Evolutionary conservation across 202 grass and related monocot genomes (phyloP).

Genomic region (Setaria viridis): DNA sequence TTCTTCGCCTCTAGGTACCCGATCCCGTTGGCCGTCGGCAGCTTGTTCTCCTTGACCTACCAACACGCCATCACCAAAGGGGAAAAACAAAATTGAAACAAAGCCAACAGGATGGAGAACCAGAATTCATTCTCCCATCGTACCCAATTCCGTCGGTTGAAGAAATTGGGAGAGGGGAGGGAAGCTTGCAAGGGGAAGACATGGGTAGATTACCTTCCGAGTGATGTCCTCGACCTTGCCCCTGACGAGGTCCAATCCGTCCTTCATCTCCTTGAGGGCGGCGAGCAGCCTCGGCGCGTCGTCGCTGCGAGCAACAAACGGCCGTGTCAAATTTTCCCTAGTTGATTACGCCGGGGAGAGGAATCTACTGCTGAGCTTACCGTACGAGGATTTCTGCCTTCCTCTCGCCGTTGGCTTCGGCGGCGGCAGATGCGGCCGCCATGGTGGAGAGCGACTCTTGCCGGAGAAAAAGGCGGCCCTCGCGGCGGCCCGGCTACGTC

Average conservation of each 20-base stretch:
- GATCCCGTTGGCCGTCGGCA: conserved; percentile 72
- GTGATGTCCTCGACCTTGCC: conserved; percentile 59
- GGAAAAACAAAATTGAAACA: background rate
- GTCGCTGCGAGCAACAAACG: conserved; percentile 27
- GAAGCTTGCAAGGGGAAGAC: background rate
- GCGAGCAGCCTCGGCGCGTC: conserved; percentile 61
- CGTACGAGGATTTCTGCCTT: conserved; percentile 14
- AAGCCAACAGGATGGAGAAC: background rate
- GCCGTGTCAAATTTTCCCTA: background rate
- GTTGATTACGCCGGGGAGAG: background rate
- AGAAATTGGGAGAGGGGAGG: background rate
- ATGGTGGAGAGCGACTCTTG: background rate
- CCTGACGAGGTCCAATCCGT: conserved; percentile 59
- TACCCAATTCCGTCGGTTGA: background rate
- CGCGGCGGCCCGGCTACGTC: too few species aligned
- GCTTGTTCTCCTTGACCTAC: conserved; percentile 68
- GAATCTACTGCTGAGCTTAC: conserved; percentile 5
- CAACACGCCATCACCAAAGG: background rate
- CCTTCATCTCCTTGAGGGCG: conserved; percentile 69
- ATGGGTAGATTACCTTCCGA: conserved; percentile 44
- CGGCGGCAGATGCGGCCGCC: background rate
- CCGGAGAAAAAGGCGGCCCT: too few species aligned
- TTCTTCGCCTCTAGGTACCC: conserved; percentile 89
- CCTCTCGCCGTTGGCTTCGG: background rate
- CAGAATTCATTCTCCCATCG: background rate